Evolutionary conservation across 352 stramenopile species (phyloP).

Genomic region (Globisporangium paroecandrum): DNA sequence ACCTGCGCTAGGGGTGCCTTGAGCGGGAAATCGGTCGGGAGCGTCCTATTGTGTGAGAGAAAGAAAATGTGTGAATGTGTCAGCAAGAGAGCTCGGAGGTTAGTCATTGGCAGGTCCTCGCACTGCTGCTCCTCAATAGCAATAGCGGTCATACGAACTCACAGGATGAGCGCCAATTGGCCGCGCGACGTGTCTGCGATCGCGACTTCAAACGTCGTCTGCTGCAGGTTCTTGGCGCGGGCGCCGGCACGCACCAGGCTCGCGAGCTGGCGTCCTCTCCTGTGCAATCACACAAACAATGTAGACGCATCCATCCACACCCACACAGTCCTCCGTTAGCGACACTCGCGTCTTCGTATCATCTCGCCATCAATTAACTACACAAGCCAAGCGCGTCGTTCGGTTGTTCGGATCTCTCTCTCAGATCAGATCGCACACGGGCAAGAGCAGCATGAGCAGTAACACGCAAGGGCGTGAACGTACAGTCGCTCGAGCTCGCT

Average conservation of each 20-base stretch:
- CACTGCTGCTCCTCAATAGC: background rate
- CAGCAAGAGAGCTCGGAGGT: background rate
- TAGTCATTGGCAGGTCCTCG: background rate
- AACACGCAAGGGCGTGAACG: conserved; percentile 14
- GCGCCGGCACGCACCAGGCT: conserved; percentile 78
- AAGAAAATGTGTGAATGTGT: background rate
- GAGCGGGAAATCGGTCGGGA: conserved; percentile 68
- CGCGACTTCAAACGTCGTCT: conserved; percentile 79
- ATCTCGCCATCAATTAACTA: background rate
- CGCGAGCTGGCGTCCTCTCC: conserved; percentile 67
- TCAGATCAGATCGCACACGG: background rate
- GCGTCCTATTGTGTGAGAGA: conserved; percentile 34
- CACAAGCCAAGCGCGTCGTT: conserved; percentile 2
- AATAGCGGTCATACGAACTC: conserved; percentile 4
- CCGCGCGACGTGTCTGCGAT: conserved; percentile 59
- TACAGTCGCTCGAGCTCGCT: conserved; percentile 81
- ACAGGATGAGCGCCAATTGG: conserved; percentile 48
- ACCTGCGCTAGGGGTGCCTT: conserved; percentile 63
- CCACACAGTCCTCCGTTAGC: background rate
- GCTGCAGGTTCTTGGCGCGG: conserved; percentile 81
- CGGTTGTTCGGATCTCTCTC: background rate
- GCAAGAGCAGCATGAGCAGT: background rate
- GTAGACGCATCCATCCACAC: background rate
- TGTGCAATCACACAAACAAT: conserved; percentile 19
- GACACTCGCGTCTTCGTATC: background rate